Conservation (phyloP, 192 early-diverging fungal genomes). For the Polychytrium aggregatum region DNA sequence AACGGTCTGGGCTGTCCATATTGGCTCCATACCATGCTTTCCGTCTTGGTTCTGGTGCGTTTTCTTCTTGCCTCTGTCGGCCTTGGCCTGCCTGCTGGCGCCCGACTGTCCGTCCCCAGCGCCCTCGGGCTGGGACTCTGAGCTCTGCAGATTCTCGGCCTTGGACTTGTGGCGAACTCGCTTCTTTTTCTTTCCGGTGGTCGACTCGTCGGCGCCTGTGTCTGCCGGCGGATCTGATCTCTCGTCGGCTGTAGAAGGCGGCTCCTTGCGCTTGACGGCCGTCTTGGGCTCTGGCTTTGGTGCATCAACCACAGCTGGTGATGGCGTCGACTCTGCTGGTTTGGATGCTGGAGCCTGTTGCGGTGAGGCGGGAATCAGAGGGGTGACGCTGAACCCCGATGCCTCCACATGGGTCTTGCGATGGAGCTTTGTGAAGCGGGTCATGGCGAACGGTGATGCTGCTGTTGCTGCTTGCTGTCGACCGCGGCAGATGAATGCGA, state of each 20-base stretch:
- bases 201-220: conserved; percentile 1
- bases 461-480: too few species aligned
- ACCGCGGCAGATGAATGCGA: too few species aligned
- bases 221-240: neutral
- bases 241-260: neutral
- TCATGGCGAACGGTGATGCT: too few species aligned
- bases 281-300: neutral
- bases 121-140: too few species aligned
- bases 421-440: conserved; percentile 41
- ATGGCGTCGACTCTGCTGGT: conserved; percentile 1
- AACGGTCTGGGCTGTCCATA: too few species aligned
- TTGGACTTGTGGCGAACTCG: conserved; percentile 14
- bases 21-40: too few species aligned
- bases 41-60: too few species aligned
- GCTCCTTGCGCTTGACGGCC: neutral
- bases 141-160: too few species aligned
- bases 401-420: conserved; percentile 41
- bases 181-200: conserved; percentile 13
- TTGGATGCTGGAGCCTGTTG: conserved; percentile 14
- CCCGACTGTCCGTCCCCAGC: conserved; percentile 7
- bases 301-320: neutral
- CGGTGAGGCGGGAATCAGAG: conserved; percentile 30
- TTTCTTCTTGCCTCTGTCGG: neutral
- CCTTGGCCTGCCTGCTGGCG: neutral
- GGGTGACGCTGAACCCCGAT: conserved; percentile 28